Conservation (phyloP, 169 alveolate genomes). For the Besnoitia besnoiti region DNA sequence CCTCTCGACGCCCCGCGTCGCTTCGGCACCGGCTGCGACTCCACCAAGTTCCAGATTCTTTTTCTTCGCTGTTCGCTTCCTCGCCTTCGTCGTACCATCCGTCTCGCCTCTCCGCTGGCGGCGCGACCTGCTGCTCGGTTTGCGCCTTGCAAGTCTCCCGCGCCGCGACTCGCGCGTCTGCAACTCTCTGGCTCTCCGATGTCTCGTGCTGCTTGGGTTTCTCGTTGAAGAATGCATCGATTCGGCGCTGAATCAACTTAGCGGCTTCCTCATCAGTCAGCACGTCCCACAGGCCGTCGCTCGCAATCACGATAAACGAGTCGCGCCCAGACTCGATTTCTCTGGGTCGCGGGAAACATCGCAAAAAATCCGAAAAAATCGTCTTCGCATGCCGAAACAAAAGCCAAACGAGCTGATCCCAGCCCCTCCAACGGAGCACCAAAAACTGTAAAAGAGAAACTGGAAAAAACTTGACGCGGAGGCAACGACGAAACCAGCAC, state of each 20-base stretch:
- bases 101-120: background rate
- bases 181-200: background rate
- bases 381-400: too few relatives aligned
- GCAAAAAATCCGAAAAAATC: too few relatives aligned
- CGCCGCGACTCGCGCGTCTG: background rate
- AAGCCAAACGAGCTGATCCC: too few relatives aligned
- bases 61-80: background rate
- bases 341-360: too few relatives aligned
- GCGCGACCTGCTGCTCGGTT: background rate
- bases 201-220: background rate
- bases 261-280: conserved; percentile 12
- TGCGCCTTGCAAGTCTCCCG: background rate
- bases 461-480: too few relatives aligned
- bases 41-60: background rate
- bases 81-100: background rate
- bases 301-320: background rate
- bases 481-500: too few relatives aligned
- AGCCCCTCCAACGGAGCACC: too few relatives aligned
- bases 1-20: background rate
- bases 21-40: background rate
- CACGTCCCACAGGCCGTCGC: conserved; percentile 18
- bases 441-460: too few relatives aligned
- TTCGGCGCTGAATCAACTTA: background rate
- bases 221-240: background rate
- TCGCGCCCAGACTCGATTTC: background rate